Evolutionary conservation across 2,329 filamentous ascomycete species (phyloP), one percentile per base, ranked within the genome.

Genomic region (Trichoderma koningiopsis): DNA sequence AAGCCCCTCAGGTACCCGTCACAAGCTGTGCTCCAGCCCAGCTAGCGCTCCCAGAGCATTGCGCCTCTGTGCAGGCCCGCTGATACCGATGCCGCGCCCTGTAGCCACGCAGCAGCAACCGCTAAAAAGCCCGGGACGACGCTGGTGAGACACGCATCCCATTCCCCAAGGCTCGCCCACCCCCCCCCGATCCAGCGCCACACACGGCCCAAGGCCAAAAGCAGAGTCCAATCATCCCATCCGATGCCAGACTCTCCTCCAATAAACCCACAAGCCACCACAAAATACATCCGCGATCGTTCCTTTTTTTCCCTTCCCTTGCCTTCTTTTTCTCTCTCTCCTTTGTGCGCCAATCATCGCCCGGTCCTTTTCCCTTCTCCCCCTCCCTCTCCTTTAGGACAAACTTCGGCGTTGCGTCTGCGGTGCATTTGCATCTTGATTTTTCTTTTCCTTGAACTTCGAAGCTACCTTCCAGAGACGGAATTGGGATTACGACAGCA

Each of bases 1-100:
- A 66, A 47, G 63, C 63, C 63, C 63, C 61, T 66, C 63, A 66
- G 63, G 63, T 66, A 66, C 63, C 63, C 63, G 53, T 58, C 62
- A 19, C 29, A 13, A 29, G 19, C 61, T 35, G 33, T 35, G 33
- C 61, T 56, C 62, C 62, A 47, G 63, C 52, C 5, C 49, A 49
- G 53, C 33, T 55, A 49, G 37, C 27, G 40, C 63, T 66, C 63
- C 63, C 63, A 66, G 63, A 37, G 63, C 63, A 55, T 66, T 66
- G 63, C 63, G 63, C 63, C 63, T 58, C 63, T 66, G 53, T 66
- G 29, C 53, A 58, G 63, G n/a, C 59, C 59, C 40, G 63, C 63
- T 49, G 37, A 49, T 33, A 35, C 63, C 63, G 63, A 49, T 66
- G 63, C 63, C 53, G 52, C 53, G 63, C 63, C 53, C 63, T 66